phyloP scores from a whole-genome alignment of 306 rosid species.

The Acmispon strigosus region DNA sequence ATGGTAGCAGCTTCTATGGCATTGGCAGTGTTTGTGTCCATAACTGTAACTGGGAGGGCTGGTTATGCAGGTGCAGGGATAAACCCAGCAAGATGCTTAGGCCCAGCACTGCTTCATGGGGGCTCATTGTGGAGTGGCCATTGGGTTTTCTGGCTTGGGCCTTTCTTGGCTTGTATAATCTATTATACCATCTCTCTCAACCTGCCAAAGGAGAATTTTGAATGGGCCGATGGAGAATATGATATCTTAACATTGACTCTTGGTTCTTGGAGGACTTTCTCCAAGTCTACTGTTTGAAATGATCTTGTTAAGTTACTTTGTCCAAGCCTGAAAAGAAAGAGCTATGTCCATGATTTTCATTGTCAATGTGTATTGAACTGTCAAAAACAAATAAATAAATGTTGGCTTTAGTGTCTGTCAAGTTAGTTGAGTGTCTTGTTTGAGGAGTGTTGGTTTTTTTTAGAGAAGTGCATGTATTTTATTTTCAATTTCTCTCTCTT shows the following conservation, averaged over 20 bases:
- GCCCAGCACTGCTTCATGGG: conserved; percentile 51
- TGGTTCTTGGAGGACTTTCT: not conserved
- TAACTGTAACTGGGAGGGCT: conserved; percentile 36
- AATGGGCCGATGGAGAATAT: conserved; percentile 23
- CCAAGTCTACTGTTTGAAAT: not conserved
- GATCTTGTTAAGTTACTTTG: not conserved
- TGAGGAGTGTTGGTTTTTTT: too few relatives aligned
- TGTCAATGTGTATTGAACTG: too few relatives aligned
- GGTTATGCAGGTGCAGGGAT: conserved; percentile 65
- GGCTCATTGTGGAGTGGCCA: conserved; percentile 60
- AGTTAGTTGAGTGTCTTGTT: too few relatives aligned
- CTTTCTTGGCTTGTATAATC: conserved; percentile 47
- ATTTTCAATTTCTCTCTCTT: too few relatives aligned
- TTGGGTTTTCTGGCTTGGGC: conserved; percentile 77
- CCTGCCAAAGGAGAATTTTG: conserved; percentile 34
- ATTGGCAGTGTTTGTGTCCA: conserved; percentile 52
- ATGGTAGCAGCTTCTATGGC: conserved; percentile 49
- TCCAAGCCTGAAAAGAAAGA: not conserved
- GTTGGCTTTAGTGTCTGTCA: too few relatives aligned
- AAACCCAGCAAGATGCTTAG: conserved; percentile 64
- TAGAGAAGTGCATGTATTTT: too few relatives aligned
- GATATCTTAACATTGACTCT: conserved; percentile 20
- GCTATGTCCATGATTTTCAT: not conserved
- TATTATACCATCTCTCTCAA: conserved; percentile 44
- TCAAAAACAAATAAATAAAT: too few relatives aligned